A percentile compares a stretch with the other conserved stretches of the same genome.
phyloP scores from a whole-genome alignment of 176 grass and related monocot genomes.

The Oryza brachyantha region DNA sequence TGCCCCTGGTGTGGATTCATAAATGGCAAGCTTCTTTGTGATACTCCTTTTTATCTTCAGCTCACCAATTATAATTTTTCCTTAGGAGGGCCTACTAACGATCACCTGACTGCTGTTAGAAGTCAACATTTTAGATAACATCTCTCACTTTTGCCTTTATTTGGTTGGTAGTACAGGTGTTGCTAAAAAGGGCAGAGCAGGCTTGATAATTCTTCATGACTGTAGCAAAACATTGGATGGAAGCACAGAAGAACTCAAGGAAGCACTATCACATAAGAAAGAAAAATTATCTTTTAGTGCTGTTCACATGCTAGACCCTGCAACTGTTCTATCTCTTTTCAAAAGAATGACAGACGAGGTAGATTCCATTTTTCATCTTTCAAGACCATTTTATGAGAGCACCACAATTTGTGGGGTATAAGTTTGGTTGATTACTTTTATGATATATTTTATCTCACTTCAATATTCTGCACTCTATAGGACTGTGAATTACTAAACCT shows the following conservation, averaged over 20 bases:
- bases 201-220: conserved; percentile 69
- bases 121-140: background rate
- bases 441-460: background rate
- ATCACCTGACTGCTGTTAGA: conserved; percentile 10
- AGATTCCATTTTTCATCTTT: conserved; percentile 13
- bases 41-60: background rate
- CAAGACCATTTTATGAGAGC: conserved; percentile 5
- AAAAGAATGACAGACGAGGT: conserved; percentile 87
- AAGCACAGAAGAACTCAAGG: conserved; percentile 53
- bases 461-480: conserved; percentile 50
- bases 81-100: background rate
- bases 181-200: conserved; percentile 67
- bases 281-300: conserved; percentile 52
- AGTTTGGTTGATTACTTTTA: background rate
- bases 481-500: conserved; percentile 98
- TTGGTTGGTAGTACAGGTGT: conserved; percentile 64
- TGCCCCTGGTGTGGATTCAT: conserved; percentile 75
- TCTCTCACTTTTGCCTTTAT: conserved; percentile 12
- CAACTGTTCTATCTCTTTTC: conserved; percentile 69
- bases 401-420: background rate
- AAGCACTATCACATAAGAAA: conserved; percentile 64
- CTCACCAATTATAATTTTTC: background rate
- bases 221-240: conserved; percentile 67
- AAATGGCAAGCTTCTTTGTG: conserved; percentile 58
- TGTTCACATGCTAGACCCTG: conserved; percentile 50